Percentiles rank a stretch among this genome's conserved stretches.
Evolutionary conservation across 352 stramenopile species (phyloP).

Genomic region (Phytophthora palmivora): DNA sequence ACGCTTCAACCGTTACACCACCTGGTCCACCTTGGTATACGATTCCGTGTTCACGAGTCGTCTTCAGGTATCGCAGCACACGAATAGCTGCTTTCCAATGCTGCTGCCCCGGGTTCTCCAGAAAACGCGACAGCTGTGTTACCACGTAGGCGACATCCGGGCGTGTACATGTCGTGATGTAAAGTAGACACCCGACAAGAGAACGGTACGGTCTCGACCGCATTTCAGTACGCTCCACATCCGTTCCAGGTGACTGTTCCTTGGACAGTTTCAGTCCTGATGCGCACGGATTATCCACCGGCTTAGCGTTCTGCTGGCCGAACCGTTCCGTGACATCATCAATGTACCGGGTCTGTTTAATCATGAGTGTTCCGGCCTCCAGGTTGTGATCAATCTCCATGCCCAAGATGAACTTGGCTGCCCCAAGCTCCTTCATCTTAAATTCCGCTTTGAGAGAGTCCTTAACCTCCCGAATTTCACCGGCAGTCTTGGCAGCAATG

Average conservation of each 20-base stretch:
- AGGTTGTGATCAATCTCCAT: constrained; percentile 30
- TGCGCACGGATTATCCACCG: constrained; percentile 14
- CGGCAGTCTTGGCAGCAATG: constrained; percentile 12
- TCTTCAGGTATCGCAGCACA: constrained; percentile 20
- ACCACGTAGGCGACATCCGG: constrained; percentile 16
- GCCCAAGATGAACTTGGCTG: constrained; percentile 23
- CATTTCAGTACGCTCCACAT: constrained; percentile 4
- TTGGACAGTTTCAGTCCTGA: constrained; percentile 9
- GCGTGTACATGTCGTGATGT: constrained; percentile 18
- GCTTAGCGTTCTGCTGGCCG: too few species aligned
- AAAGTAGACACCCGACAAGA: constrained; percentile 13
- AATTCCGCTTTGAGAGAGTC: constrained; percentile 15
- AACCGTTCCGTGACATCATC: constrained; percentile 15
- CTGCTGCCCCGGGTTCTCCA: too few species aligned
- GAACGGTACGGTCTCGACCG: constrained; percentile 13
- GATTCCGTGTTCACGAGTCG: constrained; percentile 5
- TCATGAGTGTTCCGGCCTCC: constrained; percentile 7
- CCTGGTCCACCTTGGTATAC: constrained; percentile 1
- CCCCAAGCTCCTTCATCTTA: constrained; percentile 36
- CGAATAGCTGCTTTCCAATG: too few species aligned
- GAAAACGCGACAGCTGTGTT: too few species aligned
- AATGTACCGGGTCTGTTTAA: constrained; percentile 34
- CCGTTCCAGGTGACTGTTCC: constrained; percentile 5
- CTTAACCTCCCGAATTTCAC: constrained; percentile 20
- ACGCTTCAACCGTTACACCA: constrained; percentile 1